Percentiles rank a stretch among this genome's conserved stretches.
phyloP scores from a whole-genome alignment of 2,329 filamentous ascomycete genomes.

The Fusarium concolor region DNA sequence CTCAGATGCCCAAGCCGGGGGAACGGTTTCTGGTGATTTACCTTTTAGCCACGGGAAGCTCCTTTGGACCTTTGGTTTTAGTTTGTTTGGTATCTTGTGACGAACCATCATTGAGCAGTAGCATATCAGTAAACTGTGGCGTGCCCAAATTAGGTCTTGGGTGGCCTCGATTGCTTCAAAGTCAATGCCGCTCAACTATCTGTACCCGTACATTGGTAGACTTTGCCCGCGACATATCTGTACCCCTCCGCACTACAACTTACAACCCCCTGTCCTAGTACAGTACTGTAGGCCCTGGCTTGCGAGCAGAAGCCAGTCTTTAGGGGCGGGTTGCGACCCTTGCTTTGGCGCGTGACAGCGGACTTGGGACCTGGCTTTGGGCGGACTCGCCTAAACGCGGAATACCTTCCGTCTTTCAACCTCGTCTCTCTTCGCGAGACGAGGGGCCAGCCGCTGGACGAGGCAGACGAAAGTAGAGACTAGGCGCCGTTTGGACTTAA shows the following conservation, averaged over 20 bases:
- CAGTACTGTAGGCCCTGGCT: constrained; percentile 8
- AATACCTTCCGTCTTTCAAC: constrained; percentile 34
- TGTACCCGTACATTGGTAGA: too few species aligned
- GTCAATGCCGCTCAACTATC: neutral
- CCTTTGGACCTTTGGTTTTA: constrained; percentile 31
- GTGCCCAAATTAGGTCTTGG: constrained; percentile 39
- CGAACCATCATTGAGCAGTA: constrained; percentile 38
- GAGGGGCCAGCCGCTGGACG: neutral
- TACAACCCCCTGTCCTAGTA: constrained; percentile 21
- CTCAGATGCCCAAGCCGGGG: constrained; percentile 11
- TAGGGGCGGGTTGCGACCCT: constrained; percentile 28
- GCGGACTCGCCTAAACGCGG: constrained; percentile 46
- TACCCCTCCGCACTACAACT: constrained; percentile 10
- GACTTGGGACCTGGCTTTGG: constrained; percentile 23
- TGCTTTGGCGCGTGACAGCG: constrained; percentile 44
- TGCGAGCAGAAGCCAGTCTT: constrained; percentile 24
- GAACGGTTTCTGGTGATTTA: constrained; percentile 6
- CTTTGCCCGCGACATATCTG: neutral
- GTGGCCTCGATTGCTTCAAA: constrained; percentile 41
- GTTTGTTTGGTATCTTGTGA: constrained; percentile 22
- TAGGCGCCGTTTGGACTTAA: constrained; percentile 30
- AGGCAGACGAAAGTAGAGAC: neutral
- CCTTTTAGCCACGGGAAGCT: constrained; percentile 37
- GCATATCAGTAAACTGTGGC: constrained; percentile 32
- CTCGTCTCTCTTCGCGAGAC: constrained; percentile 12